Base-by-base conservation (phyloP, 2,329 filamentous ascomycete species). In the Microthyrium microscopicum region DNA sequence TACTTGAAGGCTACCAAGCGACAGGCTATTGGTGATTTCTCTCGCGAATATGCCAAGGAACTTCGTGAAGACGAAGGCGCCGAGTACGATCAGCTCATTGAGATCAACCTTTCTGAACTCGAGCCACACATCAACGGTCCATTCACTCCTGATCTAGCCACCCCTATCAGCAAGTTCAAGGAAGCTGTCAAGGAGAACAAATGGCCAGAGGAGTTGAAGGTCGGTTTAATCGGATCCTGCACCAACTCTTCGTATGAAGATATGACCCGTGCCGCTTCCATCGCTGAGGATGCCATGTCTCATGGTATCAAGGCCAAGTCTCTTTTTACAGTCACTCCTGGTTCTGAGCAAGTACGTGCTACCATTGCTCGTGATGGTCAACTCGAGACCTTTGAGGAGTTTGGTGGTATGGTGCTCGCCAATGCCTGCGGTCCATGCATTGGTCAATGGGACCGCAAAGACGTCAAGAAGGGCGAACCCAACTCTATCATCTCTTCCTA, bases 401-500 rank as follows among this genome's bases (percentile, higher is more conserved):
- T 93, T 44, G 89, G 89, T 38, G 89, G 87, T 51, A 74, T 92
- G 52, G 81, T 95, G 43, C 70, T 98, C 32, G 87, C 87, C 49
- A 95, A 95, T 57, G 87, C 89, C 42, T 95, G 89, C 55, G 87
- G 61, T 32, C 51, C 52, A 37, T 56, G 53, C 44, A 52, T 91
- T 56, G 84, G 82, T 42, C 87, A 95, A 61, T 95, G 89, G 89
- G 84, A 94, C 53, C 79, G 89, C 46, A 68, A 65, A 44, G 87
- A 95, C 47, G 83, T 94, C 36, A 79, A 85, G 70, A 94, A 95
- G 73, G 87, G 87, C 45, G 76, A 81, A 48, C 66, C 84, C 50
- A 98, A 98, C 75, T 91, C 84, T 5, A 98, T 98, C 57, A 68
- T 98, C 55, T 94, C 85, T 29, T 95, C 89, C 19, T 98, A 94